A percentile compares a stretch with the other conserved stretches of the same genome.
These are phyloP conservation scores for Aspergillus latus DNA, from an alignment of 2,329 filamentous ascomycete genomes.

Conservation along the genomic window DNA sequence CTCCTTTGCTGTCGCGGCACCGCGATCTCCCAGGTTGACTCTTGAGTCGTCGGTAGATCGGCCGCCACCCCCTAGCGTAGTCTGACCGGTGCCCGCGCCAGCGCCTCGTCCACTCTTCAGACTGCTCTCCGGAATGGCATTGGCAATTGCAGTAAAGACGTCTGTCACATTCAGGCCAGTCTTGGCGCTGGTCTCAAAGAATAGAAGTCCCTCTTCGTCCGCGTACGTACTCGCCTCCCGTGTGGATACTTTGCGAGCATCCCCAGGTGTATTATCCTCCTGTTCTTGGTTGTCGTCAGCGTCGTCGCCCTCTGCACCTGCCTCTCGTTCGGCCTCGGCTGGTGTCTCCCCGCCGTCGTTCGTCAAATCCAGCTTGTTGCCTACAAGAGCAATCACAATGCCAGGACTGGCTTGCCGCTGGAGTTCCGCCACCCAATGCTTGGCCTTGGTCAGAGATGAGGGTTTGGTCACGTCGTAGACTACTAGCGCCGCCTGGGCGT, in stretches of 20 bases:
- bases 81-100: conserved; percentile 61
- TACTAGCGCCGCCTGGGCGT: conserved; percentile 94
- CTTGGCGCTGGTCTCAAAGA: conserved; percentile 98
- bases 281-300: conserved; percentile 54
- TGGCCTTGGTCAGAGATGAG: conserved; percentile 91
- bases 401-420: conserved; percentile 94
- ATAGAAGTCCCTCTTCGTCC: conserved; percentile 88
- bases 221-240: conserved; percentile 90
- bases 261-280: conserved; percentile 62
- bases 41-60: conserved; percentile 56
- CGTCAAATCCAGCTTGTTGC: conserved; percentile 93
- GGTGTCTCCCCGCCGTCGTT: conserved; percentile 49
- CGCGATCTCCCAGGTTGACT: conserved; percentile 76
- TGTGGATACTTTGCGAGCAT: conserved; percentile 85
- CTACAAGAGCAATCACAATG: conserved; percentile 94
- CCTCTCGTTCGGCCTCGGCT: conserved; percentile 42
- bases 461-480: conserved; percentile 99
- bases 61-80: conserved; percentile 53
- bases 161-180: conserved; percentile 91
- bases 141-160: conserved; percentile 97
- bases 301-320: conserved; percentile 33
- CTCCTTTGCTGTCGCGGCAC: conserved; percentile 77
- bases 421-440: conserved; percentile 97
- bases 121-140: conserved; percentile 95
- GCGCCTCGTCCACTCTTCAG: conserved; percentile 83